Evolutionary conservation across 2,329 filamentous ascomycete species (phyloP), one percentile per base, ranked within the genome.

Genomic region (Trichoderma lentiforme): DNA sequence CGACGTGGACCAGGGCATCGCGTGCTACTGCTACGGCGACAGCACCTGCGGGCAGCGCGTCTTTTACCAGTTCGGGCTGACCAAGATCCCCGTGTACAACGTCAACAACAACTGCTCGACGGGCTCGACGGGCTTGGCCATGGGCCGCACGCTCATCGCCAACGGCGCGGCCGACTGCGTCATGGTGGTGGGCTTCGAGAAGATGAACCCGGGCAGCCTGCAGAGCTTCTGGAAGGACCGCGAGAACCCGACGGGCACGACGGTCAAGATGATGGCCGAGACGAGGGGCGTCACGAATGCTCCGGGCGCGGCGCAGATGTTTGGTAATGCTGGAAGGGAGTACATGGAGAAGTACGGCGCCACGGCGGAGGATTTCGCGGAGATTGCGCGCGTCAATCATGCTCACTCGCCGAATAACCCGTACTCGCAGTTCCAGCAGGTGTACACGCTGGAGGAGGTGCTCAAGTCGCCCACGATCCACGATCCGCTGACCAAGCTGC

Each of bases 21-120:
- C 95, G n/a, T 98, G 95, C 87, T 98, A 97, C 86, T 97, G 94
- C 87, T 98, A 97, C 81, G 95, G 95, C 79, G 95, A 98, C 85
- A 94, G 91, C 74, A 97, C 95, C 71, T 96, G 93, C 83, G 95
- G 95, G 62, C 95, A 98, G 86, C 92, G 95, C 75, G 95, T 98
- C 79, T 98, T 98, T 84, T 98, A 98, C 84, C 95, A 98, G 84
- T 98, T 98, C 82, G 96, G 95, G 85, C 95, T 98, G 91, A 98
- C 95, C 57, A 88, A 92, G 79, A 98, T 98, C 77, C 95, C 95
- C 78, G 94, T 98, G 80, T 95, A 97, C 87, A 98, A 98, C 79
- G 94, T 97, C 79, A 98, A 98, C 88, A 98, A 98, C 87, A 98
- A 98, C 86, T 98, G 95, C 87, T 93, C 93, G 4, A 98, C 95